Percentiles rank a stretch among this genome's conserved stretches.
These are phyloP conservation scores for Lignosus rhinocerotis DNA, from an alignment of 1,284 basidiomycete species.

Conservation along the genomic window DNA sequence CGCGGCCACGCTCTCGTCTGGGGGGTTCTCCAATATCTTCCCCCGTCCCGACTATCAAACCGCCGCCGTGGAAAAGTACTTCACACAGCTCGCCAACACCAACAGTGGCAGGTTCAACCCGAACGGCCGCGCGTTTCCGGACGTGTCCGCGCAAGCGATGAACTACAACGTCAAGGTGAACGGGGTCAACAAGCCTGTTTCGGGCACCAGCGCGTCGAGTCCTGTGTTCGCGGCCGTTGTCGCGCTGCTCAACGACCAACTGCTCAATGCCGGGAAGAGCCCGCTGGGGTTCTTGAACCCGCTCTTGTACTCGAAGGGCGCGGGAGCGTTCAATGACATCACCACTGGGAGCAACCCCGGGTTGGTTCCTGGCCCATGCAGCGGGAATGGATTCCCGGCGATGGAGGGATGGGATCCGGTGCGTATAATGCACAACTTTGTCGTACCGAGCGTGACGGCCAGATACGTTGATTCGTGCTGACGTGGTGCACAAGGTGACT, in stretches of 20 bases:
- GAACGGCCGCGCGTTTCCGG: neutral
- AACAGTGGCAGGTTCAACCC: neutral
- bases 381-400: slow-evolving; percentile 37
- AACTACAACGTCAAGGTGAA: slow-evolving; percentile 53
- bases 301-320: slow-evolving; percentile 42
- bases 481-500: no score
- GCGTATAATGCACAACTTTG: neutral
- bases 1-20: slow-evolving; percentile 41
- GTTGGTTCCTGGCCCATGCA: slow-evolving; percentile 23
- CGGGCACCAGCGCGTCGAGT: slow-evolving; percentile 19
- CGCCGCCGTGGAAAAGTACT: slow-evolving; percentile 22
- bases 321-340: slow-evolving; percentile 19
- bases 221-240: slow-evolving; percentile 59
- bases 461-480: no score
- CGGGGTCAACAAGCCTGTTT: slow-evolving; percentile 34
- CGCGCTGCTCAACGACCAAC: slow-evolving; percentile 59
- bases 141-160: slow-evolving; percentile 24
- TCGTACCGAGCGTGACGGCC: no score
- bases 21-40: slow-evolving; percentile 32
- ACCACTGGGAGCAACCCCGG: slow-evolving; percentile 1
- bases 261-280: slow-evolving; percentile 46
- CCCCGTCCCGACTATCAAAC: slow-evolving; percentile 12
- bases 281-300: slow-evolving; percentile 65
- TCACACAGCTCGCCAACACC: neutral
- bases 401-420: neutral